Evolutionary conservation across 805 yeast species (phyloP).

Genomic region (Sugiyamaella boreocaroliniensis): DNA sequence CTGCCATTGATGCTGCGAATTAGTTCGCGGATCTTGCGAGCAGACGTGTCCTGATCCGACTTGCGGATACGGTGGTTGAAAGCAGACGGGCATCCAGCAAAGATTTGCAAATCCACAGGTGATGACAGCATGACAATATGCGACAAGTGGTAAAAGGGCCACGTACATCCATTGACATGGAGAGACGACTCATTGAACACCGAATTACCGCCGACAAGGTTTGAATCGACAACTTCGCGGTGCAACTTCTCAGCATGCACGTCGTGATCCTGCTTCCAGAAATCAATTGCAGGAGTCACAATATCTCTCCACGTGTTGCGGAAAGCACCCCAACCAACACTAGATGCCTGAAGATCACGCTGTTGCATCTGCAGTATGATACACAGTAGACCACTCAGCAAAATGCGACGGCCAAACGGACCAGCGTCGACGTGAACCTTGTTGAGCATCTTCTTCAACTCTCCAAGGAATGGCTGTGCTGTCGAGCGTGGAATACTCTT

Average conservation of each 20-base stretch:
- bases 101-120: slow-evolving; percentile 71
- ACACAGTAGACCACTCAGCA: slow-evolving; percentile 60
- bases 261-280: slow-evolving; percentile 43
- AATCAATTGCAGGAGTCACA: slow-evolving; percentile 61
- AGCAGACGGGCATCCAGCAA: slow-evolving; percentile 76
- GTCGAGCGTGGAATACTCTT: slow-evolving; percentile 16
- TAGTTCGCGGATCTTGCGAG: slow-evolving; percentile 48
- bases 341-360: slow-evolving; percentile 52
- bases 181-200: slow-evolving; percentile 1
- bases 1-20: slow-evolving; percentile 43
- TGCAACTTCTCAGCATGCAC: not conserved
- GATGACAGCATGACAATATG: slow-evolving; percentile 66
- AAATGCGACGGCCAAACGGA: slow-evolving; percentile 58
- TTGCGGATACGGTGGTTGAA: slow-evolving; percentile 59
- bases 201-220: slow-evolving; percentile 4
- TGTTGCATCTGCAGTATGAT: slow-evolving; percentile 69
- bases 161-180: slow-evolving; percentile 41
- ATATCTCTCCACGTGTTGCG: slow-evolving; percentile 63
- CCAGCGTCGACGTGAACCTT: slow-evolving; percentile 43
- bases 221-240: not conserved
- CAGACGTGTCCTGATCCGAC: slow-evolving; percentile 43
- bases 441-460: slow-evolving; percentile 51
- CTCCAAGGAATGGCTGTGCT: slow-evolving; percentile 43
- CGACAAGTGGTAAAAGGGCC: slow-evolving; percentile 65
- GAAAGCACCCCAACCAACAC: slow-evolving; percentile 37